Percentiles rank a stretch among this genome's conserved stretches.
phyloP scores from a whole-genome alignment of 1,284 basidiomycete species.

The Gomphus bonarii region DNA sequence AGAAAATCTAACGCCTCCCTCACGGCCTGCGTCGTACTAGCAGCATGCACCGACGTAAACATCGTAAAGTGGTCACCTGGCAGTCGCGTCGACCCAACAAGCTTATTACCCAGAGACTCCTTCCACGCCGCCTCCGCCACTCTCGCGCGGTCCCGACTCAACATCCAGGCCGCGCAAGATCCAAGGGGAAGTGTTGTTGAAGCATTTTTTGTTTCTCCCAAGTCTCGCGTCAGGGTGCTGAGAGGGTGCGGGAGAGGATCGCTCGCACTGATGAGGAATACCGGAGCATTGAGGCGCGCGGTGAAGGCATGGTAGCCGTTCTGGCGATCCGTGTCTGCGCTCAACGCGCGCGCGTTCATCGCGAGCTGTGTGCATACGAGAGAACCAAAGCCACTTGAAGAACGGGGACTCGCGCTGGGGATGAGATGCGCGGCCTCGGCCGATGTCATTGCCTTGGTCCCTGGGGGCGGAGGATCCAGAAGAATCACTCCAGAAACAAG shows the following conservation, averaged over 20 bases:
- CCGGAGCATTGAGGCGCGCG: neutral
- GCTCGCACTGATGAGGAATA: neutral
- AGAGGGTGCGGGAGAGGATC: neutral
- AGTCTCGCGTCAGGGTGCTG: too few species aligned
- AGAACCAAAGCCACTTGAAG: neutral
- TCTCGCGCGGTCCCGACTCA: neutral
- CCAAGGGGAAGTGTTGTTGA: neutral
- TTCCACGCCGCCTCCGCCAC: neutral
- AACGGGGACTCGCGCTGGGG: neutral
- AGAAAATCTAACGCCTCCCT: too few species aligned
- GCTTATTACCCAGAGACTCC: neutral
- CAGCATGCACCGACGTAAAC: neutral
- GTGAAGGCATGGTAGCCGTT: neutral
- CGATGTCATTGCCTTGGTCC: neutral
- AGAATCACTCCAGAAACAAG: neutral
- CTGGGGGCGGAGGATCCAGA: neutral
- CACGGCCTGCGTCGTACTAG: neutral
- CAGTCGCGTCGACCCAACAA: neutral
- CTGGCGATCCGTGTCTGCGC: neutral
- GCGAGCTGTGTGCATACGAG: neutral
- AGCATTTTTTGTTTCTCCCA: neutral
- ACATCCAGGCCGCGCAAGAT: neutral
- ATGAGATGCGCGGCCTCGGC: neutral
- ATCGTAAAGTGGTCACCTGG: neutral
- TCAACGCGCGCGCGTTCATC: neutral